Conservation (phyloP, 169 alveolate species). For the Fabrea salina region DNA sequence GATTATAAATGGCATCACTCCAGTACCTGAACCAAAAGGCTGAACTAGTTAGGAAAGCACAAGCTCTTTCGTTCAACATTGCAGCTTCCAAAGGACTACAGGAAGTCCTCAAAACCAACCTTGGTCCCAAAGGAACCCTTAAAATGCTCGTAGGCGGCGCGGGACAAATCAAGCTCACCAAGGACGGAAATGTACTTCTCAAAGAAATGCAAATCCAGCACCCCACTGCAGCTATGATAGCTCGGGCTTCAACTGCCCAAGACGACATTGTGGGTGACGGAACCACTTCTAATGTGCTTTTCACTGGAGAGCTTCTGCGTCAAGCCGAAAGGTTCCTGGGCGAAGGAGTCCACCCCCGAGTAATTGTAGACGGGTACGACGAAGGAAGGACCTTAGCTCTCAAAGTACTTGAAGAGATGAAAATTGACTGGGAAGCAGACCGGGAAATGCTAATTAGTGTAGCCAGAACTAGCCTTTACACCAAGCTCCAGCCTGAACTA, state of each 20-base stretch:
- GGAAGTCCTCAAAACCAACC: constrained; percentile 93
- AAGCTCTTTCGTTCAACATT: constrained; percentile 95
- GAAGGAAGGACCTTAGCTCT: constrained; percentile 89
- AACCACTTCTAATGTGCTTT: constrained; percentile 94
- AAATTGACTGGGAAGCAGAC: constrained; percentile 72
- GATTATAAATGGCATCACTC: constrained; percentile 20
- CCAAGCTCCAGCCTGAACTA: constrained; percentile 89
- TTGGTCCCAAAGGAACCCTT: constrained; percentile 99
- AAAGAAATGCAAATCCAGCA: constrained; percentile 98
- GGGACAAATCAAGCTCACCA: constrained; percentile 94
- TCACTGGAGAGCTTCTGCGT: constrained; percentile 93
- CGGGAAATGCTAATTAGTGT: constrained; percentile 90
- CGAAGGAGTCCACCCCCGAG: constrained; percentile 97
- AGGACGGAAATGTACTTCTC: constrained; percentile 96
- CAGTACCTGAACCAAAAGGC: constrained; percentile 29
- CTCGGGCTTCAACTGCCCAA: constrained; percentile 98
- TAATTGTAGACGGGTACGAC: constrained; percentile 96
- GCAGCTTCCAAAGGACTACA: constrained; percentile 97
- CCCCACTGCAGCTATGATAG: constrained; percentile 99
- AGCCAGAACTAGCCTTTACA: constrained; percentile 92
- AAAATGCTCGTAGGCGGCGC: constrained; percentile 99
- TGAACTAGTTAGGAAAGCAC: constrained; percentile 87
- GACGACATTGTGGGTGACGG: constrained; percentile 99
- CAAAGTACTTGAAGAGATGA: constrained; percentile 85
- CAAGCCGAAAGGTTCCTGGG: constrained; percentile 82